A percentile compares a stretch with the other conserved stretches of the same genome.
Evolutionary conservation across 2,329 filamentous ascomycete species (phyloP).

Genomic region (Paracoccidioides brasiliensis): DNA sequence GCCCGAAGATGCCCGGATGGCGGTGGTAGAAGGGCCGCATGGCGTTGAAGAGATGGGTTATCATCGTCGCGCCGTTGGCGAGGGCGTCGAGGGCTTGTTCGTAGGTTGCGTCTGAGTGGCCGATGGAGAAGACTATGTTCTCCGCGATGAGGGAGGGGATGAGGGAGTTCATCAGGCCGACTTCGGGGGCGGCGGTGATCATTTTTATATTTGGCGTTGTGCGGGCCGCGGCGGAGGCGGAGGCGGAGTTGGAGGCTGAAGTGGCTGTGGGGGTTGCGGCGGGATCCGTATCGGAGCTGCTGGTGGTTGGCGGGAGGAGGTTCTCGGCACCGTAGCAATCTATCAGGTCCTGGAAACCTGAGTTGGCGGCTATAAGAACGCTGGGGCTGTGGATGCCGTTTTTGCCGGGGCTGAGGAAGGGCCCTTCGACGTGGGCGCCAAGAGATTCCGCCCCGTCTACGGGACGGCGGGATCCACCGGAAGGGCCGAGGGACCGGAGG

Average conservation of each 20-base stretch:
- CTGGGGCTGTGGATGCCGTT: slow-evolving; percentile 74
- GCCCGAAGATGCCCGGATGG: slow-evolving; percentile 79
- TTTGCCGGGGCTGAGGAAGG: slow-evolving; percentile 69
- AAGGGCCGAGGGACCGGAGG: slow-evolving; percentile 65
- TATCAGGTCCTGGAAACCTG: slow-evolving; percentile 46
- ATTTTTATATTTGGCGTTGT: slow-evolving; percentile 46
- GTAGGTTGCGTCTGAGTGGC: slow-evolving; percentile 78
- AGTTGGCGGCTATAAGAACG: slow-evolving; percentile 51
- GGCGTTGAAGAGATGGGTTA: slow-evolving; percentile 88
- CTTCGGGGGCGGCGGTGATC: slow-evolving; percentile 78
- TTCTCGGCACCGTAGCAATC: slow-evolving; percentile 53
- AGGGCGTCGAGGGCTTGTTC: slow-evolving; percentile 64
- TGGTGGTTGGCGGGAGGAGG: slow-evolving; percentile 47
- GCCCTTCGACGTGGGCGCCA: slow-evolving; percentile 82
- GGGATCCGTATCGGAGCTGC: not conserved
- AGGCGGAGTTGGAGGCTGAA: not conserved
- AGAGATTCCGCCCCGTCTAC: slow-evolving; percentile 68
- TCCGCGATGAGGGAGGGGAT: slow-evolving; percentile 54
- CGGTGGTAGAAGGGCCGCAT: slow-evolving; percentile 86
- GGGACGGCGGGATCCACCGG: slow-evolving; percentile 45
- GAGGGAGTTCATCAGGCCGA: slow-evolving; percentile 52
- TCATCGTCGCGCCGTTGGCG: slow-evolving; percentile 67
- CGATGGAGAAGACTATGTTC: slow-evolving; percentile 65
- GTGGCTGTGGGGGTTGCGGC: not conserved
- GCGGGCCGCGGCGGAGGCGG: not conserved